Evolutionary conservation across 2,329 filamentous ascomycete species (phyloP).

Genomic region (Colletotrichum orbiculare): DNA sequence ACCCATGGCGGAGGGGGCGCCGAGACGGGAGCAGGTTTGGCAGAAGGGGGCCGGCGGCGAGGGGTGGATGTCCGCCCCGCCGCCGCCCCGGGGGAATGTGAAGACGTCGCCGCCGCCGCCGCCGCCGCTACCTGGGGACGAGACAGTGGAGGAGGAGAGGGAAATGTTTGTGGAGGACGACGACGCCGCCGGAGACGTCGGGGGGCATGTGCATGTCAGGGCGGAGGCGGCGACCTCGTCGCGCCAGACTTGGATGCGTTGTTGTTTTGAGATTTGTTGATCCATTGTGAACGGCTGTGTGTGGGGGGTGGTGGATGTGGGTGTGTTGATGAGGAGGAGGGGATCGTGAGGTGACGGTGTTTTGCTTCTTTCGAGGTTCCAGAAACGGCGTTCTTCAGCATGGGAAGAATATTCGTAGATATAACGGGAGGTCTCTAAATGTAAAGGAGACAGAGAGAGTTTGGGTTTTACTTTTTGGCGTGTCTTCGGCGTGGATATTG

Average conservation of each 20-base stretch:
- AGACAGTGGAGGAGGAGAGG: conserved; percentile 38
- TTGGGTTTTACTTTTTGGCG: neutral
- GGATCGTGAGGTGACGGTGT: too few relatives aligned
- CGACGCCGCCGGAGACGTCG: conserved; percentile 44
- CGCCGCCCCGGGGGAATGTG: conserved; percentile 31
- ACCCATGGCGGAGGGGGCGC: conserved; percentile 31
- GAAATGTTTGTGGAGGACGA: conserved; percentile 37
- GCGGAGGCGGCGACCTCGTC: conserved; percentile 56
- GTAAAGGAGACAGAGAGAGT: too few relatives aligned
- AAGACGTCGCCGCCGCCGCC: conserved; percentile 31
- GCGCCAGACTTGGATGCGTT: conserved; percentile 62
- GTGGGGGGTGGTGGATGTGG: neutral
- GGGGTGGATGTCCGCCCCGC: conserved; percentile 22
- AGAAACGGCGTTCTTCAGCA: too few relatives aligned
- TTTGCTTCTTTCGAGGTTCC: too few relatives aligned
- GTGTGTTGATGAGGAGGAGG: too few relatives aligned
- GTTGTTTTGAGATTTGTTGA: conserved; percentile 22
- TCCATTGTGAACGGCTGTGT: conserved; percentile 11
- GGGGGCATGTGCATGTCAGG: conserved; percentile 47
- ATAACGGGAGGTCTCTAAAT: too few relatives aligned
- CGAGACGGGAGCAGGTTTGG: conserved; percentile 32
- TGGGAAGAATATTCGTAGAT: too few relatives aligned
- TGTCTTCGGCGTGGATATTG: neutral
- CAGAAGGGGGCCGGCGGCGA: conserved; percentile 26
- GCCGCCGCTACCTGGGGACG: conserved; percentile 4